phyloP scores from a whole-genome alignment of 1,284 basidiomycete genomes.

The Golubevia sp. region DNA sequence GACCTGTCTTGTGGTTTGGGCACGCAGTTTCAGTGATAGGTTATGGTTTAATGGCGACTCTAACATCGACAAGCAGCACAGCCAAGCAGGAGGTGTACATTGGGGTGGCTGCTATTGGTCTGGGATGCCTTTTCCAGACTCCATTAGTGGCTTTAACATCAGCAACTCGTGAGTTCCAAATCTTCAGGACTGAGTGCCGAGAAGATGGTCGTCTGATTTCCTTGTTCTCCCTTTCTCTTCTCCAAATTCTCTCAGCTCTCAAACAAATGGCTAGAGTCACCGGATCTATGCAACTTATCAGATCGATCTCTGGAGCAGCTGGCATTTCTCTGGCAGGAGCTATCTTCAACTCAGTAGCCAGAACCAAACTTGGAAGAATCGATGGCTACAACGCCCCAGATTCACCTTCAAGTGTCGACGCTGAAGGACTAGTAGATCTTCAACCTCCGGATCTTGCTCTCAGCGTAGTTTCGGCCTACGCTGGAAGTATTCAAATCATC shows the following conservation, averaged over 20 bases:
- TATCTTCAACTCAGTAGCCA: conserved; percentile 30
- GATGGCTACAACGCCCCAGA: conserved; percentile 5
- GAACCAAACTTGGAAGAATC: background rate
- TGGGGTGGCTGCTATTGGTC: conserved; percentile 36
- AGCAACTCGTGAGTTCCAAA: no score
- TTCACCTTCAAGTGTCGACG: conserved; percentile 15
- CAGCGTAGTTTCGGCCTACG: conserved; percentile 35
- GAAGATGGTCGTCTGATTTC: no score
- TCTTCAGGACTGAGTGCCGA: no score
- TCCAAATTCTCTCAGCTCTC: no score
- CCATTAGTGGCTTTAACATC: conserved; percentile 42
- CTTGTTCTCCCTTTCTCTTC: no score
- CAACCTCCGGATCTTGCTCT: conserved; percentile 37
- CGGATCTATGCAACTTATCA: conserved; percentile 29
- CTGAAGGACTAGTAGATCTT: conserved; percentile 28
- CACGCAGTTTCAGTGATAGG: conserved; percentile 33
- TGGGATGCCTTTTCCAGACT: conserved; percentile 48
- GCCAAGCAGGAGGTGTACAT: conserved; percentile 28
- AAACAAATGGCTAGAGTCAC: conserved; percentile 30
- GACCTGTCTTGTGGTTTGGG: conserved; percentile 34
- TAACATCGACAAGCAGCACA: conserved; percentile 15
- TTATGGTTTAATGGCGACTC: conserved; percentile 28
- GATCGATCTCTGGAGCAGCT: conserved; percentile 19
- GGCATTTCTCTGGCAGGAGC: conserved; percentile 4
- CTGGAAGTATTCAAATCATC: conserved; percentile 28